These are phyloP conservation scores for Neospora caninum DNA, from an alignment of 169 alveolate species.

Conservation along the genomic window DNA sequence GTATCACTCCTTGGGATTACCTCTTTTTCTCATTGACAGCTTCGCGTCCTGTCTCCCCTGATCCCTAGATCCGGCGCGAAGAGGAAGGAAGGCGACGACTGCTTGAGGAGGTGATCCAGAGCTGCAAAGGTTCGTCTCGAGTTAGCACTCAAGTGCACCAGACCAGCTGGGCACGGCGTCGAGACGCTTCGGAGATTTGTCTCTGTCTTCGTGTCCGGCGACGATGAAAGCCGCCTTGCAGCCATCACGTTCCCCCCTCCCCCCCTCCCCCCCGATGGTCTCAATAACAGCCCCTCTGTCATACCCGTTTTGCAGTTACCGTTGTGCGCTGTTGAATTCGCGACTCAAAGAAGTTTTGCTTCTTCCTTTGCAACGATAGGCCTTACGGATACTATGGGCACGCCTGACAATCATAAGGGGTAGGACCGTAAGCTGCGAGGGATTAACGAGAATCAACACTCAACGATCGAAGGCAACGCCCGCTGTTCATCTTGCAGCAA, in stretches of 20 bases:
- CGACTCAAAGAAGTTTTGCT: too few species aligned
- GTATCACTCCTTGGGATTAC: background rate
- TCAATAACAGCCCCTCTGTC: background rate
- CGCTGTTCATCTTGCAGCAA: too few species aligned
- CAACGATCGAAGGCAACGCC: too few species aligned
- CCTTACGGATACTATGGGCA: too few species aligned
- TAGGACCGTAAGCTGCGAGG: too few species aligned
- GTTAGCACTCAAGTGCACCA: background rate
- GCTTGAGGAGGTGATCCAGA: slow-evolving; percentile 4
- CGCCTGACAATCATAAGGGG: too few species aligned
- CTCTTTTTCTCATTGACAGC: background rate
- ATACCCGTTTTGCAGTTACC: too few species aligned
- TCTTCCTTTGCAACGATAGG: too few species aligned
- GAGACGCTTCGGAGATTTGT: background rate
- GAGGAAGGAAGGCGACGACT: slow-evolving; percentile 4
- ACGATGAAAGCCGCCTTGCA: background rate
- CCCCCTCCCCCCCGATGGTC: background rate
- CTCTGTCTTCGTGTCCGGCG: background rate
- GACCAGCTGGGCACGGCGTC: background rate
- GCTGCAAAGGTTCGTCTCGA: background rate
- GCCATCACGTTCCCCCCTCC: background rate
- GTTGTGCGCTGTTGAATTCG: too few species aligned
- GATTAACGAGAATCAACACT: too few species aligned
- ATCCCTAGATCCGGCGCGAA: background rate
- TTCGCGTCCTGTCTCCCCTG: background rate